Conservation (phyloP, 2,329 filamentous ascomycete species). For the Phyllosticta capitalensis region DNA sequence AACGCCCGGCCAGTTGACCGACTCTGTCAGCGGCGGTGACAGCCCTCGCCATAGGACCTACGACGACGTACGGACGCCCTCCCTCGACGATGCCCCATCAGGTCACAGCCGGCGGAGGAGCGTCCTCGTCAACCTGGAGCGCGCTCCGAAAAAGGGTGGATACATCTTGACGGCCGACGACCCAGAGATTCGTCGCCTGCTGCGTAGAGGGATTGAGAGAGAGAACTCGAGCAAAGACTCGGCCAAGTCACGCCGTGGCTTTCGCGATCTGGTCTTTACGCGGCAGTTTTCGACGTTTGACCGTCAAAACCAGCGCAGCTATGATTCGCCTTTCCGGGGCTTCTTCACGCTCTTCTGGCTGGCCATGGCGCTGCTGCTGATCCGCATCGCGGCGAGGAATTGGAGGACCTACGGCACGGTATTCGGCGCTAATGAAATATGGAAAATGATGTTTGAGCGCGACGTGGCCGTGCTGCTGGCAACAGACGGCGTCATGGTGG, state of each 20-base stretch:
- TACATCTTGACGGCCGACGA: slow-evolving; percentile 43
- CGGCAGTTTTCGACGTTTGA: slow-evolving; percentile 67
- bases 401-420: slow-evolving; percentile 59
- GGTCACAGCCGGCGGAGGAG: slow-evolving; percentile 24
- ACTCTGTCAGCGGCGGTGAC: slow-evolving; percentile 8
- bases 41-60: not conserved
- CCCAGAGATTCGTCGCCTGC: slow-evolving; percentile 38
- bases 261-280: slow-evolving; percentile 58
- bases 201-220: slow-evolving; percentile 34
- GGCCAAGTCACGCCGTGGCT: slow-evolving; percentile 24
- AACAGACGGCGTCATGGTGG: slow-evolving; percentile 63
- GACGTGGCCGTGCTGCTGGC: slow-evolving; percentile 43
- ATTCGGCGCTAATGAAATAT: slow-evolving; percentile 62
- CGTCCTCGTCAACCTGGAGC: slow-evolving; percentile 39
- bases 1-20: slow-evolving; percentile 16
- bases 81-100: not conserved
- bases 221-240: slow-evolving; percentile 26
- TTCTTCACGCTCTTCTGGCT: slow-evolving; percentile 78
- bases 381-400: slow-evolving; percentile 59
- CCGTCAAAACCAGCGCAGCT: slow-evolving; percentile 54
- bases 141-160: slow-evolving; percentile 35
- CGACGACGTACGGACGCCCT: slow-evolving; percentile 6
- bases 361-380: slow-evolving; percentile 54
- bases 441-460: slow-evolving; percentile 55
- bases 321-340: slow-evolving; percentile 63